phyloP scores from a whole-genome alignment of 306 rosid species.

The Dryas drummondii region DNA sequence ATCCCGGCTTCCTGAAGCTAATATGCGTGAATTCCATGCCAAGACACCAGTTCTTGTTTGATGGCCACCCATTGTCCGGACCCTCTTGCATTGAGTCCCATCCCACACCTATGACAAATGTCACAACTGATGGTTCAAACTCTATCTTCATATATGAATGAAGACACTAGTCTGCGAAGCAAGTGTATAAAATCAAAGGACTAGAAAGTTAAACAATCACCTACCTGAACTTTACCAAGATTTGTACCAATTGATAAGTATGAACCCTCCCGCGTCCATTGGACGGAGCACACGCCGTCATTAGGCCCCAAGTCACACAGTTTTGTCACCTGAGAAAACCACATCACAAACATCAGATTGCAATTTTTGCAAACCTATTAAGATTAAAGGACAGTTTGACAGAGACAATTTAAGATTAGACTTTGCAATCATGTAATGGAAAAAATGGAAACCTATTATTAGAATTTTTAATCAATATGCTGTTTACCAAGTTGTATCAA shows the following conservation, averaged over 20 bases:
- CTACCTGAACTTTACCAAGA: constrained; percentile 97
- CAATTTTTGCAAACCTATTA: not conserved
- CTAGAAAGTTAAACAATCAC: not conserved
- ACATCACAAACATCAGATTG: not conserved
- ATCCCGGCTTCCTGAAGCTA: constrained; percentile 97
- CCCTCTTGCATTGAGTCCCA: constrained; percentile 84
- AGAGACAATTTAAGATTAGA: not conserved
- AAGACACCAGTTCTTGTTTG: constrained; percentile 96
- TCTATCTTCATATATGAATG: not conserved
- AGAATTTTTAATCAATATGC: not conserved
- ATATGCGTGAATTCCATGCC: constrained; percentile 90
- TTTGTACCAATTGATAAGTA: constrained; percentile 85
- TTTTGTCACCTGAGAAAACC: constrained; percentile 72
- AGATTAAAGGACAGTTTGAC: not conserved
- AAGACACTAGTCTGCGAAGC: not conserved
- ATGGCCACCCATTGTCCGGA: constrained; percentile 96
- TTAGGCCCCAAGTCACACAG: constrained; percentile 94
- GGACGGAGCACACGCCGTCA: constrained; percentile 94
- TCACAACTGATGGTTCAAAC: constrained; percentile 2
- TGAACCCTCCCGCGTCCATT: constrained; percentile 97
- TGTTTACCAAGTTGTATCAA: not conserved
- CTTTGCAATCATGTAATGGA: not conserved
- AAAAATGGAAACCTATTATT: not conserved
- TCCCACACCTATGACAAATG: constrained; percentile 72
- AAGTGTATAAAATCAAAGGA: not conserved